These are phyloP conservation scores for Microbotryomycetes sp. DNA, from an alignment of 1,284 basidiomycete genomes.

Conservation along the genomic window DNA sequence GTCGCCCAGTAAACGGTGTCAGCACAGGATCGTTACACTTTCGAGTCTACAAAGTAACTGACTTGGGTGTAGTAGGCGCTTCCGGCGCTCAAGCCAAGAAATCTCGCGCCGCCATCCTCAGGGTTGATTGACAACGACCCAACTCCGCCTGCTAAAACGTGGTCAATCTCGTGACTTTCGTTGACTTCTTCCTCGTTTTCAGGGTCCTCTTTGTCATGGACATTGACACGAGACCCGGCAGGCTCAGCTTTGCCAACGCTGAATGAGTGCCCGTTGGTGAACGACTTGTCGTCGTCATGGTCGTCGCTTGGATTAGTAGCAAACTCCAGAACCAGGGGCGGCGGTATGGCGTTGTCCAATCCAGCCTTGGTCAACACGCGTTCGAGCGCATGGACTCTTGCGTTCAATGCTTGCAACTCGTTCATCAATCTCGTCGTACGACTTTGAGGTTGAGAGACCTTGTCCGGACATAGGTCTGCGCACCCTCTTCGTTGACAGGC, in stretches of 20 bases:
- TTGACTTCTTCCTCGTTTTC: background rate
- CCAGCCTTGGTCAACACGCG: slow-evolving; percentile 9
- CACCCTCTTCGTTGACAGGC: background rate
- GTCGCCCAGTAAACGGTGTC: background rate
- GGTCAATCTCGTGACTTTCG: too few relatives aligned
- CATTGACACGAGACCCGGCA: background rate
- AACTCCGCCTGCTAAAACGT: slow-evolving; percentile 15
- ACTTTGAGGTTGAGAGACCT: slow-evolving; percentile 11
- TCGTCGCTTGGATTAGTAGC: background rate
- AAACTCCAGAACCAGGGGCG: slow-evolving; percentile 13
- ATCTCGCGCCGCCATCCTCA: slow-evolving; percentile 7
- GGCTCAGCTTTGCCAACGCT: background rate
- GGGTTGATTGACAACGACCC: slow-evolving; percentile 16
- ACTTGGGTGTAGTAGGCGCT: slow-evolving; percentile 13
- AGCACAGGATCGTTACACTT: background rate
- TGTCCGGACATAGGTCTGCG: slow-evolving; percentile 16
- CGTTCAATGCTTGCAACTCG: slow-evolving; percentile 9
- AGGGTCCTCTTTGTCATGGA: background rate
- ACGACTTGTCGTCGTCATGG: background rate
- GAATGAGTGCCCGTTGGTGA: background rate
- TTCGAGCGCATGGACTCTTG: slow-evolving; percentile 20
- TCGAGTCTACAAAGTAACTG: background rate
- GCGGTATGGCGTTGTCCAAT: slow-evolving; percentile 2
- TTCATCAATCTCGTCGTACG: slow-evolving; percentile 15
- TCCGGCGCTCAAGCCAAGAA: slow-evolving; percentile 15